Percentiles rank a stretch among this genome's conserved stretches.
phyloP scores from a whole-genome alignment of 768 basidiomycete species.

The Daedaleopsis sinensis region DNA sequence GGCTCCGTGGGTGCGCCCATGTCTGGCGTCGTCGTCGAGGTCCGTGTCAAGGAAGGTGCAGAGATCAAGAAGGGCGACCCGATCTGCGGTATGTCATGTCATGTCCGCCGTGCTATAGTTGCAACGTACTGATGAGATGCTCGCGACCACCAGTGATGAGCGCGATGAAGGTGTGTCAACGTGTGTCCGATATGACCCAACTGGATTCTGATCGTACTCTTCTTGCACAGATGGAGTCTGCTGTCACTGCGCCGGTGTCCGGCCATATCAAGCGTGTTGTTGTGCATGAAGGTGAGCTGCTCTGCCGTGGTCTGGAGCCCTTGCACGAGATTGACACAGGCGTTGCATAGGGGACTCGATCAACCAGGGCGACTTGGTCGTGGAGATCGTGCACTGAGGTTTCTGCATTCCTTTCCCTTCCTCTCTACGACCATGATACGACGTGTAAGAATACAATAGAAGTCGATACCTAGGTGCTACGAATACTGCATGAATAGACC shows the following conservation, averaged over 20 bases:
- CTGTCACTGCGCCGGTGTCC: constrained; percentile 94
- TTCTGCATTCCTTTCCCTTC: not conserved
- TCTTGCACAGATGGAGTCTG: constrained; percentile 86
- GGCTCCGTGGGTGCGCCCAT: constrained; percentile 98
- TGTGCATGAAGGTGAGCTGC: constrained; percentile 75
- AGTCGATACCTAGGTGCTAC: not conserved
- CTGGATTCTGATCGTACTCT: constrained; percentile 20
- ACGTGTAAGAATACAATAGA: constrained; percentile 24
- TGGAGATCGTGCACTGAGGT: constrained; percentile 80
- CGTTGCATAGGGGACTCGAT: constrained; percentile 78
- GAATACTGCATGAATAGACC: constrained; percentile 16
- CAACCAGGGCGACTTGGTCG: constrained; percentile 89
- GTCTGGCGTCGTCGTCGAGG: constrained; percentile 98
- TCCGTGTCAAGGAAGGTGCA: constrained; percentile 95
- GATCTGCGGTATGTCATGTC: constrained; percentile 68
- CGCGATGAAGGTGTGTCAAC: constrained; percentile 85
- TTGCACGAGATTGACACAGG: constrained; percentile 10
- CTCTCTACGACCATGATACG: not conserved
- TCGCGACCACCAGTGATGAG: constrained; percentile 66
- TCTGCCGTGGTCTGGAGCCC: not conserved
- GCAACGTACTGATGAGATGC: constrained; percentile 12
- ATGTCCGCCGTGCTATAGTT: not conserved
- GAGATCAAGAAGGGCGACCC: constrained; percentile 99
- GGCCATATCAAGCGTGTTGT: constrained; percentile 94
- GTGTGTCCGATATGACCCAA: not conserved